Percentiles rank a stretch among this genome's conserved stretches.
These are phyloP conservation scores for Aspergillus incahuasiensis DNA, from an alignment of 495 filamentous ascomycete species.

Conservation along the genomic window DNA sequence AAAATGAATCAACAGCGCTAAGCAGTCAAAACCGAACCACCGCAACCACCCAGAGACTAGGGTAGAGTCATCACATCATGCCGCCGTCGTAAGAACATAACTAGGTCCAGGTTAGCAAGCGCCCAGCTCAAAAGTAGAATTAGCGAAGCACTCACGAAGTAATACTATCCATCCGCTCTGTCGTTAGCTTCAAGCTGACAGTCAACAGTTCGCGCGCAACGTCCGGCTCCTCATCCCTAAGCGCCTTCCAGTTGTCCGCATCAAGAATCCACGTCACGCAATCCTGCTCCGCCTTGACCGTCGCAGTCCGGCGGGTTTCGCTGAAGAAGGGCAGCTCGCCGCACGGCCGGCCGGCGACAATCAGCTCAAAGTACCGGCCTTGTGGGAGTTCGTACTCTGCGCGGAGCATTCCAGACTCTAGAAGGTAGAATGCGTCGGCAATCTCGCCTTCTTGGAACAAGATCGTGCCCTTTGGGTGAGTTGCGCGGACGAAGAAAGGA, in stretches of 20 bases:
- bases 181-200: constrained; percentile 80
- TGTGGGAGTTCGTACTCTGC: constrained; percentile 88
- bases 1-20: neutral
- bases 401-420: constrained; percentile 83
- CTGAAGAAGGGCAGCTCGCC: constrained; percentile 96
- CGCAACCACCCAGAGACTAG: constrained; percentile 3
- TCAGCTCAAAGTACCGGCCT: constrained; percentile 82
- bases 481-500: constrained; percentile 63
- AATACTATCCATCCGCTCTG: constrained; percentile 85
- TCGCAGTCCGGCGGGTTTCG: constrained; percentile 79
- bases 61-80: neutral
- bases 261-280: constrained; percentile 80
- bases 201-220: constrained; percentile 80
- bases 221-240: constrained; percentile 66
- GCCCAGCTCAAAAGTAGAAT: neutral
- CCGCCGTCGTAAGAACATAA: constrained; percentile 11
- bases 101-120: neutral
- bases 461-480: constrained; percentile 61
- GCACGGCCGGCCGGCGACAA: constrained; percentile 91
- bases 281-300: constrained; percentile 74
- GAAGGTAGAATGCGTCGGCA: constrained; percentile 79
- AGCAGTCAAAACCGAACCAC: neutral
- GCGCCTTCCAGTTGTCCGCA: constrained; percentile 58
- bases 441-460: constrained; percentile 70
- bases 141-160: constrained; percentile 55